Base-by-base conservation (phyloP, 2,329 filamentous ascomycete species). In the Pseudogymnoascus sp. region DNA sequence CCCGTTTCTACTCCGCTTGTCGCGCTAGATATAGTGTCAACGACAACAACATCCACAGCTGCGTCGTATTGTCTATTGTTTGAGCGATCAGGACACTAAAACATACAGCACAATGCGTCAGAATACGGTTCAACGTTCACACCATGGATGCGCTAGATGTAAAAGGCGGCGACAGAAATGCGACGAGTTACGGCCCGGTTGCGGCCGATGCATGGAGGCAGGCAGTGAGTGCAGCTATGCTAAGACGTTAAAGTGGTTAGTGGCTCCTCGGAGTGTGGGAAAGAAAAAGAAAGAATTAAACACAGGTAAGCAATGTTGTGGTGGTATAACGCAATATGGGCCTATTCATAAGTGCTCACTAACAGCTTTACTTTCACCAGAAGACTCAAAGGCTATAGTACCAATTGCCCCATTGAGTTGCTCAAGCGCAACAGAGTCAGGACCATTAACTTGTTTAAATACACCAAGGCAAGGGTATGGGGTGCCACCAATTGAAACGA, bases 101-200 rank as follows among this genome's bases (percentile, higher is more conserved):
- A 34, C 28, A 16, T 56, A 18, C 28, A 12, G n/a, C 28, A 34
- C 25, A 18, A 56, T 56, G 49, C 49, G 34, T 34, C 42, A 60
- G n/a, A 43, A 43, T 16, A 46, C 23, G 12, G 25, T 42, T 14
- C 36, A 37, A 25, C 74, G 75, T 65, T 78, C 76, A 9, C 76
- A 77, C 60, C 74, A 71, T 60, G 76, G 76, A n/a, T 78, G 76
- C 70, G 74, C 74, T 65, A 72, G 76, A 68, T 77, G 76, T 74
- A 77, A 77, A 69, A 70, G 73, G 59, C 75, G 77, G 38, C 74
- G 77, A 62, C 75, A 78, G 66, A 78, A 78, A 75, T 78, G 77
- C 69, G 76, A 78, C 65, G 77, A 78, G 68, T 69, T 72, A 61
- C 73, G 73, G 63, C 77, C 77, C 25, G 70, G 66, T 59, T 79